Evolutionary conservation across 306 rosid genomes (phyloP), one percentile per base, ranked within the genome.

Genomic region (Abrus precatorius): DNA sequence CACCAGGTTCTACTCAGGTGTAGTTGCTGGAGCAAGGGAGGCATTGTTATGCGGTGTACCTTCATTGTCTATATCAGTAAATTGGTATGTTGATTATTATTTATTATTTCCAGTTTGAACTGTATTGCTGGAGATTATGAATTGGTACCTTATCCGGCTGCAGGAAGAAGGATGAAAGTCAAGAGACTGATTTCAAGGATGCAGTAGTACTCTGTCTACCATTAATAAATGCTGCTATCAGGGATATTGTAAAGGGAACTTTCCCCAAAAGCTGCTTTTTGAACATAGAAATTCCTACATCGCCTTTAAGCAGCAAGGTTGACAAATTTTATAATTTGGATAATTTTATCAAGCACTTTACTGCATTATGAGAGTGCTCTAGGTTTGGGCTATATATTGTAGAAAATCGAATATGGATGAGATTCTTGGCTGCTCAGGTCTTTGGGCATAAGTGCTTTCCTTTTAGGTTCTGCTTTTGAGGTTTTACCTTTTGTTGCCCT

Each of bases 21-120:
- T 86, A 68, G 89, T 95, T 85, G 97, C 99, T 66, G 98, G 98
- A 74, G 98, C 99, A 38, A 93, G 99, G 85, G 99, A 95, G 86
- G 99, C 99, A 73, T 59, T 86, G 73, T 50, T 95, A 74, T 76
- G 82, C 50, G 99, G 98, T 54, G 91, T 93, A 60, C 96, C 98
- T 4, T 87, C 99, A 4, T 80, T 95, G 77, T 93, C 99, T 3
- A 80, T 95, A 84, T 95, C 99, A 50, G 83, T 95, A 76, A 89
- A 95, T 81, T 93, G 99, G 99, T 93, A 74, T 55, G 77, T 82
- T 72, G 74, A 74, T 34, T 55, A 67, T 81, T 80, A 56, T 68
- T 29, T 54, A 12, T 20, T 70, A 27, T 81, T n/a, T 20, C 20
- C 67, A 34, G 72, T 74, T 82, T 30, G 6, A 75, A 48, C 54